Percentiles rank a stretch among this genome's conserved stretches.
Evolutionary conservation across 768 basidiomycete genomes (phyloP).

Genomic region (Amanita jacksonii): DNA sequence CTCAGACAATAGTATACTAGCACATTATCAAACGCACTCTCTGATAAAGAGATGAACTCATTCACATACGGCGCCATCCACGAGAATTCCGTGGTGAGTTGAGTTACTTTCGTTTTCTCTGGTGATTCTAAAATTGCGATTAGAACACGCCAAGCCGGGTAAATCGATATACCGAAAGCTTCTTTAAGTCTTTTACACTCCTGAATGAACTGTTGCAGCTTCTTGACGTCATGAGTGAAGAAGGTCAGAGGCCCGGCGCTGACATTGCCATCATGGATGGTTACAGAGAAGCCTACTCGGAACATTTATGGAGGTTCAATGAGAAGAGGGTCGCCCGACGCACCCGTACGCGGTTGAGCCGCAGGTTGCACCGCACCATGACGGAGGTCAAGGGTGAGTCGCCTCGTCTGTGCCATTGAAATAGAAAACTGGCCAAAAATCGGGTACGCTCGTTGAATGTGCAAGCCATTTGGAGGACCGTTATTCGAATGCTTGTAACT

Average conservation of each 20-base stretch:
- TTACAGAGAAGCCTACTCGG: constrained; percentile 41
- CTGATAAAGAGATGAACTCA: constrained; percentile 2
- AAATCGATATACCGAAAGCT: constrained; percentile 30
- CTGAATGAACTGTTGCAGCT: constrained; percentile 34
- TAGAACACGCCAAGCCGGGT: background rate
- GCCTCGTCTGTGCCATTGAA: constrained; percentile 44
- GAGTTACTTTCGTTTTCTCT: constrained; percentile 2
- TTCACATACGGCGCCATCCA: constrained; percentile 7
- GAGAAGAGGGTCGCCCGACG: constrained; percentile 4
- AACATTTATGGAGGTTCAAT: constrained; percentile 1
- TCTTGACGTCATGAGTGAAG: constrained; percentile 37
- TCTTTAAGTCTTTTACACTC: constrained; percentile 53
- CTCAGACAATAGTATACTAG: background rate
- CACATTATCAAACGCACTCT: constrained; percentile 1
- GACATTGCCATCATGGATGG: constrained; percentile 27
- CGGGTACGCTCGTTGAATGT: constrained; percentile 44
- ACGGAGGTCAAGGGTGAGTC: constrained; percentile 26
- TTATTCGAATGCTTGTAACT: constrained; percentile 22
- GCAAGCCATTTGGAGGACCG: constrained; percentile 23
- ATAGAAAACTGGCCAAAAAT: constrained; percentile 47
- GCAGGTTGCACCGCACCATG: constrained; percentile 15
- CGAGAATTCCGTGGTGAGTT: constrained; percentile 4
- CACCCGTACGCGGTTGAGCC: constrained; percentile 34
- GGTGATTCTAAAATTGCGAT: background rate
- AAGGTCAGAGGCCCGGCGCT: constrained; percentile 29